Percentiles rank a stretch among this genome's conserved stretches.
Evolutionary conservation across 139 green algal species (phyloP).

Genomic region (Tetradesmus obliquus): DNA sequence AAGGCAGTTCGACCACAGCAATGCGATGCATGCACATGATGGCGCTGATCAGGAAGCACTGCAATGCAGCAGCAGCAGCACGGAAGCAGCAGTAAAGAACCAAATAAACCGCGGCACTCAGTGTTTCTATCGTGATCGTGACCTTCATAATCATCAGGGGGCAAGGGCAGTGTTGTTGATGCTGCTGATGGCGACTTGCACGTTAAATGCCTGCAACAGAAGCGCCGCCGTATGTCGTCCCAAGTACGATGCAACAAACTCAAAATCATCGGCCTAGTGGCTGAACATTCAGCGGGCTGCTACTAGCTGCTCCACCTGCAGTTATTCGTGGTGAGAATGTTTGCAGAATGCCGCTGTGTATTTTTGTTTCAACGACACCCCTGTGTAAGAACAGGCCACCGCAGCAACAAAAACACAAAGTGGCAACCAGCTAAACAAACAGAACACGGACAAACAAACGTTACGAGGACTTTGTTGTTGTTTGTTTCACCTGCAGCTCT

Average conservation of each 20-base stretch:
- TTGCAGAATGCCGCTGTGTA: too few relatives aligned
- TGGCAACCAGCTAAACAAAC: neutral
- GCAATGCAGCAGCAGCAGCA: neutral
- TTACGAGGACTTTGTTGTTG: neutral
- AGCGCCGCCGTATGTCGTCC: neutral
- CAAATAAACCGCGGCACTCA: too few relatives aligned
- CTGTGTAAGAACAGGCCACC: neutral
- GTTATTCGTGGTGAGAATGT: too few relatives aligned
- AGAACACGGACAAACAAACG: neutral
- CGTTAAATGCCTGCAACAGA: neutral
- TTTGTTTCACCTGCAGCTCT: slow-evolving; percentile 43
- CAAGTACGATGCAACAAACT: neutral
- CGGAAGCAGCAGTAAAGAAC: neutral
- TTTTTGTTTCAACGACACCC: too few relatives aligned
- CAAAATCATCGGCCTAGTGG: too few relatives aligned
- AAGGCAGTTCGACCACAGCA: neutral
- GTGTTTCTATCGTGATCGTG: too few relatives aligned
- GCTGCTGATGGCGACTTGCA: too few relatives aligned
- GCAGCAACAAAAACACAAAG: neutral
- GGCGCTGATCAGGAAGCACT: neutral
- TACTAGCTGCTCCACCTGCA: too few relatives aligned
- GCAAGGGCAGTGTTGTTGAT: too few relatives aligned
- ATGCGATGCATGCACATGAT: neutral
- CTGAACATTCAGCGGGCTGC: too few relatives aligned
- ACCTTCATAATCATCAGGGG: too few relatives aligned